Percentiles rank a stretch among this genome's conserved stretches.
Conservation (phyloP, 2,329 filamentous ascomycete genomes). For the Aspergillus japonicus region DNA sequence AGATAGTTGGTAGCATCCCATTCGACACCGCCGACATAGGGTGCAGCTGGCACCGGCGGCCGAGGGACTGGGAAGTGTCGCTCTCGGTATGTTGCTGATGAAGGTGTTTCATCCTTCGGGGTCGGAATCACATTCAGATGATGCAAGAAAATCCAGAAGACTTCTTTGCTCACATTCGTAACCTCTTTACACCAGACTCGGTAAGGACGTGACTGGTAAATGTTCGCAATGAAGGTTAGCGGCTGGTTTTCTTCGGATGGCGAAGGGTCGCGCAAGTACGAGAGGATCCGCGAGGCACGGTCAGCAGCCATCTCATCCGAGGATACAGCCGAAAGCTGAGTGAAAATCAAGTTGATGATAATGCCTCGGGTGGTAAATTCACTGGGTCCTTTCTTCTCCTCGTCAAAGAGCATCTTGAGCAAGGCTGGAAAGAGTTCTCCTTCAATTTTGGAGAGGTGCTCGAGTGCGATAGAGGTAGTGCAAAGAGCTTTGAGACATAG, state of each 20-base stretch:
- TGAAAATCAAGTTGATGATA: constrained; percentile 84
- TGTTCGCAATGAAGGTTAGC: constrained; percentile 82
- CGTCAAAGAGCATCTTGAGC: constrained; percentile 86
- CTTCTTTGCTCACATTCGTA: constrained; percentile 90
- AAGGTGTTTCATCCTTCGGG: constrained; percentile 32
- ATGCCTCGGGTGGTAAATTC: constrained; percentile 93
- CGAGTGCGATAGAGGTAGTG: constrained; percentile 82
- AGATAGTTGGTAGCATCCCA: constrained; percentile 99
- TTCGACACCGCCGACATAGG: constrained; percentile 94
- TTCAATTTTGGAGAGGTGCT: constrained; percentile 78
- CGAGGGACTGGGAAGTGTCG: constrained; percentile 80
- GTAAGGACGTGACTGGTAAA: constrained; percentile 83
- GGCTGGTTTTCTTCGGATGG: constrained; percentile 73
- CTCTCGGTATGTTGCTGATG: constrained; percentile 42
- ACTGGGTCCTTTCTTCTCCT: constrained; percentile 96
- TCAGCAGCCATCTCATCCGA: constrained; percentile 58
- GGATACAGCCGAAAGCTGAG: constrained; percentile 72
- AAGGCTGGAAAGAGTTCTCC: constrained; percentile 80
- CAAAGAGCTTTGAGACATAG: constrained; percentile 92
- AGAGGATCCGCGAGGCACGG: constrained; percentile 71
- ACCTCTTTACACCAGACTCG: constrained; percentile 93
- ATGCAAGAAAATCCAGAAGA: constrained; percentile 99
- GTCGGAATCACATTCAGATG: constrained; percentile 80
- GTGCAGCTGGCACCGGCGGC: constrained; percentile 87
- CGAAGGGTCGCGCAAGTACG: constrained; percentile 76